Evolutionary conservation across 495 filamentous ascomycete genomes (phyloP), one percentile per base, ranked within the genome.

Genomic region (Tuber borchii): DNA sequence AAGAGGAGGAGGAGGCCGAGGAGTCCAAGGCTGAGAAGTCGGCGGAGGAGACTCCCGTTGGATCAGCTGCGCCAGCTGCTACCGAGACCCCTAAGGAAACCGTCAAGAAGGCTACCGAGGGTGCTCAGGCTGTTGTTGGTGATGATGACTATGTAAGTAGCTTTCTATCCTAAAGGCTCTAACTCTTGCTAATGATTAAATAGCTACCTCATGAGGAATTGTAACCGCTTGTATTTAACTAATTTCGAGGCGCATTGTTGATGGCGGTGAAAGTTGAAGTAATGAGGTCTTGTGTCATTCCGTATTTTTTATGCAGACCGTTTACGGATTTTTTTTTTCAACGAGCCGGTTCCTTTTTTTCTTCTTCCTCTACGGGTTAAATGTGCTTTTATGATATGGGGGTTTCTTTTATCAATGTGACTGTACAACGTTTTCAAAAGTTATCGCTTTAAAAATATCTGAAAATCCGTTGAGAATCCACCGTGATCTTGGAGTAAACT

Each of bases 131-230:
- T 45, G 84, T 86, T 77, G 85, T 85, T 70, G 82, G 84, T 37
- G 85, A 85, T 82, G 82, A 83, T 72, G 84, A 82, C 34, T 83
- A 87, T 79, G 78, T 79, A 73, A 43, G 83, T 83, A 73, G 83
- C 82, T 65, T 26, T 65, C 14, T 17, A 65, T 34, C 56, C 17
- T 14, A 31, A 34, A 26, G 17, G 5, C 56, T 65, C 26, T 34
- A 34, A 34, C 56, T 14, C 14, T 16, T 65, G 56, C 56, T 65
- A 65, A 65, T 14, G 14, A 17, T 14, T 7, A 14, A 16, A 65
- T 34, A 65, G 56, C 26, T 84, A 45, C 83, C 83, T 43, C 90
- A 92, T 78, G 91, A 92, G 79, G 91, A 93, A 85, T 86, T 93
- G 85, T 93, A 89, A 85, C 84, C 72, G 78, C 69, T 40, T 77